Conservation (phyloP, 805 yeast species). For the Zygoascus ofunaensis region DNA sequence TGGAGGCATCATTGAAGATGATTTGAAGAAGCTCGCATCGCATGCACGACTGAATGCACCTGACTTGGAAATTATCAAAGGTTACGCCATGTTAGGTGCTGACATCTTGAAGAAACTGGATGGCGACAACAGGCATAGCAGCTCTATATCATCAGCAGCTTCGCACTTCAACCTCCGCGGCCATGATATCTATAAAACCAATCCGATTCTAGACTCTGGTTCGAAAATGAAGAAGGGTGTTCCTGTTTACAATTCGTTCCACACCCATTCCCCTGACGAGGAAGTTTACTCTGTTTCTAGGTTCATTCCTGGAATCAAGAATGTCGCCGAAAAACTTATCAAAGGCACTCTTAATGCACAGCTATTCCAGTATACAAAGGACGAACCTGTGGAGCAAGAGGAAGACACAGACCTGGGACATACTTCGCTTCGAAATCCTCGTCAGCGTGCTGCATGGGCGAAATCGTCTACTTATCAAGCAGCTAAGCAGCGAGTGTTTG, state of each 20-base stretch:
- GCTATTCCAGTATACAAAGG: constrained; percentile 65
- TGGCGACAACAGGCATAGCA: constrained; percentile 20
- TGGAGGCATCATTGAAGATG: constrained; percentile 70
- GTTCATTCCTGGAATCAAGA: constrained; percentile 59
- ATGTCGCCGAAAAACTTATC: constrained; percentile 44
- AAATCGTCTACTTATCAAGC: constrained; percentile 33
- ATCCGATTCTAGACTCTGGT: neutral
- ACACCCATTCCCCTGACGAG: constrained; percentile 18
- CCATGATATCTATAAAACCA: neutral
- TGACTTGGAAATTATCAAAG: constrained; percentile 44
- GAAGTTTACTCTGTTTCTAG: constrained; percentile 38
- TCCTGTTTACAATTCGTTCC: neutral
- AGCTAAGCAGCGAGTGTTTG: constrained; percentile 59
- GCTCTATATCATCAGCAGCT: too few species aligned
- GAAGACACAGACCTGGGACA: constrained; percentile 32
- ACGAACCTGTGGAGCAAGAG: constrained; percentile 42
- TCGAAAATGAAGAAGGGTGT: constrained; percentile 1
- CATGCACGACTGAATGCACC: constrained; percentile 39
- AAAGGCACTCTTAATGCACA: constrained; percentile 43
- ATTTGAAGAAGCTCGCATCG: constrained; percentile 57
- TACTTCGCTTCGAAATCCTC: constrained; percentile 56
- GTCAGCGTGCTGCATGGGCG: constrained; percentile 74
- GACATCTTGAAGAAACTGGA: constrained; percentile 38
- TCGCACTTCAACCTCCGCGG: neutral
- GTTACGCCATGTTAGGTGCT: constrained; percentile 52